phyloP scores from a whole-genome alignment of 2,329 filamentous ascomycete genomes.

The Alternaria sp. region DNA sequence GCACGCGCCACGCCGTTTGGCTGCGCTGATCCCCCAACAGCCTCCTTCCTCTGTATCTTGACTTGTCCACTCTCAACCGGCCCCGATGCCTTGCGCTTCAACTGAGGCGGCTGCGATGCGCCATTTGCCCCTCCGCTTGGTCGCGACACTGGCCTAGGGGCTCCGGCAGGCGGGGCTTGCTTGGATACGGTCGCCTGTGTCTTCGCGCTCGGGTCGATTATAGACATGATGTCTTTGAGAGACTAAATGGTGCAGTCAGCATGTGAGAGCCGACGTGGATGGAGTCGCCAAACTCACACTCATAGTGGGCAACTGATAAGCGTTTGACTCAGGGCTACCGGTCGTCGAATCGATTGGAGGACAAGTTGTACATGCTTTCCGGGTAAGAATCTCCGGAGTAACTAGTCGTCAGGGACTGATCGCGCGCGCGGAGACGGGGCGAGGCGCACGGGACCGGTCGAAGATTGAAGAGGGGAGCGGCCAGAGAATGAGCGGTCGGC shows the following conservation, averaged over 20 bases:
- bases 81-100: constrained; percentile 53
- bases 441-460: constrained; percentile 26
- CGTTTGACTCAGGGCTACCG: constrained; percentile 50
- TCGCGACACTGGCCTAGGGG: constrained; percentile 46
- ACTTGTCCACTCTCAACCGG: constrained; percentile 38
- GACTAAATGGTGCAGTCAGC: constrained; percentile 28
- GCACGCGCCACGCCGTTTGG: constrained; percentile 37
- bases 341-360: constrained; percentile 40
- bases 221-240: constrained; percentile 50
- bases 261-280: constrained; percentile 21
- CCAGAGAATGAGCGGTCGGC: constrained; percentile 34
- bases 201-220: constrained; percentile 45
- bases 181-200: constrained; percentile 32
- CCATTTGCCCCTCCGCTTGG: constrained; percentile 39
- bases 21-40: constrained; percentile 31
- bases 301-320: constrained; percentile 45
- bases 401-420: constrained; percentile 18
- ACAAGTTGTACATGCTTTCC: constrained; percentile 49
- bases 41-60: constrained; percentile 48
- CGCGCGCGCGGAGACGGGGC: constrained; percentile 22
- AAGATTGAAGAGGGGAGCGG: constrained; percentile 25
- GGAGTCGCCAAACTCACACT: constrained; percentile 42
- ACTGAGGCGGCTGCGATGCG: constrained; percentile 45
- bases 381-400: constrained; percentile 21
- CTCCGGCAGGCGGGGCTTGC: constrained; percentile 32